Conservation (phyloP, 805 yeast species). For the Suhomyces tanzawaensis region DNA sequence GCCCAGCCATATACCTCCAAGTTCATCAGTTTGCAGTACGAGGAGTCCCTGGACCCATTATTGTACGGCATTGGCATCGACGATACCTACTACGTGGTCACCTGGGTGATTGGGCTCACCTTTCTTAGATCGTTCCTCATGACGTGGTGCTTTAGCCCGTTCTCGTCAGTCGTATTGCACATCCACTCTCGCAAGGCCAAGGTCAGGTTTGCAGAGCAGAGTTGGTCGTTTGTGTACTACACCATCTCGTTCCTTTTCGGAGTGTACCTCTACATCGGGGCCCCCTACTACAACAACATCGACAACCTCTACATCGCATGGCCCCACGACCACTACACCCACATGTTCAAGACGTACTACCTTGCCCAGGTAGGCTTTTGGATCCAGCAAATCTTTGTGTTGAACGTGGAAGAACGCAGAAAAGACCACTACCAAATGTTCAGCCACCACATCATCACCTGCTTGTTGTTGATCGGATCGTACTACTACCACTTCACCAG, state of each 20-base stretch:
- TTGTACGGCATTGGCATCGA: constrained; percentile 55
- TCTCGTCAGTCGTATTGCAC: constrained; percentile 43
- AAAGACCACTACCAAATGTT: constrained; percentile 88
- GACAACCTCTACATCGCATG: constrained; percentile 62
- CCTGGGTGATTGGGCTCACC: constrained; percentile 54
- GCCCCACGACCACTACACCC: constrained; percentile 66
- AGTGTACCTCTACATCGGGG: constrained; percentile 49
- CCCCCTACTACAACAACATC: constrained; percentile 59
- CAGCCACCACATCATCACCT: constrained; percentile 82
- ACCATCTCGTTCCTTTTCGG: constrained; percentile 56
- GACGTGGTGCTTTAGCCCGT: constrained; percentile 55
- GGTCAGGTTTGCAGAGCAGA: constrained; percentile 81
- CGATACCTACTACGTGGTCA: constrained; percentile 53
- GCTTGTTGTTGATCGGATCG: constrained; percentile 63
- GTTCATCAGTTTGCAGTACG: constrained; percentile 35
- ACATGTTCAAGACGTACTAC: constrained; percentile 63
- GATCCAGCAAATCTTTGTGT: constrained; percentile 75
- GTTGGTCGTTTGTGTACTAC: constrained; percentile 71
- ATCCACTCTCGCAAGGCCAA: constrained; percentile 51
- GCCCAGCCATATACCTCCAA: constrained; percentile 29
- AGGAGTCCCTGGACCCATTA: constrained; percentile 11
- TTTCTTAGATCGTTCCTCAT: constrained; percentile 61
- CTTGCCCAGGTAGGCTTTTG: constrained; percentile 71
- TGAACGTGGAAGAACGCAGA: constrained; percentile 74
- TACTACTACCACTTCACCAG: constrained; percentile 70